Evolutionary conservation across 257 asterid genomes (phyloP), one percentile per base, ranked within the genome.

Genomic region (Solanum ossicruentum): DNA sequence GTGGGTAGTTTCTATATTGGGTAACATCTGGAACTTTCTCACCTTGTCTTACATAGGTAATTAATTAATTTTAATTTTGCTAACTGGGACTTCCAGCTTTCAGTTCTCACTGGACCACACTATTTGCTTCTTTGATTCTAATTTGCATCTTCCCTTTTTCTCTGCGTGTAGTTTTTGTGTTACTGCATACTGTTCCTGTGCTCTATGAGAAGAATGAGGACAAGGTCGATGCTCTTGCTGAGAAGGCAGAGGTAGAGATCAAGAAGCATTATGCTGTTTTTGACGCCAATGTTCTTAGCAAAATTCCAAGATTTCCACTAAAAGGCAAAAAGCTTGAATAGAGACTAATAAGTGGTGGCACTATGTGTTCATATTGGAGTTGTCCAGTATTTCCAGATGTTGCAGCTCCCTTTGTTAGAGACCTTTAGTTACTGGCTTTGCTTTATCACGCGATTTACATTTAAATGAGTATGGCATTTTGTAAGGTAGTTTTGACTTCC

Each of bases 181-280:
- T 93, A 85, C 81, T 95, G 93, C 97, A 90, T 87, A 92, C 97
- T 0, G 94, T 93, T 69, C 98, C 98, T 6, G 90, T 93, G 83
- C 88, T 94, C 20, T 95, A 95, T 18, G 98, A 95, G 78, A 94
- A 91, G 83, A 92, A 91, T 6, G 98, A 95, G 86, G 97, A 94
- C 89, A 86, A 91, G 91, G 90, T 95, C 28, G 98, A 95, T 86
- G 92, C 94, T 78, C 89, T 94, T 85, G 97, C 93, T 56, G 98
- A 94, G 95, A 95, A 93, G 90, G 98, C 95, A n/a, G 97, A 90
- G 89, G 88, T 85, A 11, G 97, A 95, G 92, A 56, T 95, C 83
- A 95, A 93, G 91, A 95, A 93, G 89, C 98, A 93, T 73, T 95
- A 91, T 86, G 93, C 88, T 4, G 92, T 92, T 67, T 93, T 95